Percentiles rank a stretch among this genome's conserved stretches.
phyloP scores from a whole-genome alignment of 306 rosid species.

The Quercus gilva region DNA sequence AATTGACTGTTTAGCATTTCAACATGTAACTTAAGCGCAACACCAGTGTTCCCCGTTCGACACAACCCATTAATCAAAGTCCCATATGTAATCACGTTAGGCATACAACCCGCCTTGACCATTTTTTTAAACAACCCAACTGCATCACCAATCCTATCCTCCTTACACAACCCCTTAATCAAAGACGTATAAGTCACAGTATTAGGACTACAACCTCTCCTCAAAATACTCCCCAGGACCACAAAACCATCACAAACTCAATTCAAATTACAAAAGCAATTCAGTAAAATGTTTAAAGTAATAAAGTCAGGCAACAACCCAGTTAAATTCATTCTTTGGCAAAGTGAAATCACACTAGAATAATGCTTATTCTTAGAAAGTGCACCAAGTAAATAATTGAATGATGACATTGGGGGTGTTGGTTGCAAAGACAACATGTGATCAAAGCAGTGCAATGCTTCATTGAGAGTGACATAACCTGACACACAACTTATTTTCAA shows the following conservation, averaged over 20 bases:
- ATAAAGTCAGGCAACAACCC: slow-evolving; percentile 20
- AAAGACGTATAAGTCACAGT: slow-evolving; percentile 30
- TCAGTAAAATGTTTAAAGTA: slow-evolving; percentile 35
- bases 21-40: slow-evolving; percentile 38
- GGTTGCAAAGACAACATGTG: slow-evolving; percentile 37
- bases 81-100: slow-evolving; percentile 31
- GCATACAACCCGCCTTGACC: slow-evolving; percentile 31
- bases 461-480: slow-evolving; percentile 10
- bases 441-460: slow-evolving; percentile 29
- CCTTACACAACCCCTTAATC: slow-evolving; percentile 45
- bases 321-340: slow-evolving; percentile 8
- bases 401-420: slow-evolving; percentile 30
- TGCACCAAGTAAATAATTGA: slow-evolving; percentile 35
- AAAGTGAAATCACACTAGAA: slow-evolving; percentile 29
- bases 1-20: slow-evolving; percentile 30
- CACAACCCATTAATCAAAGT: slow-evolving; percentile 46
- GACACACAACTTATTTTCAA: slow-evolving; percentile 25
- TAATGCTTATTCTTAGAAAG: slow-evolving; percentile 38
- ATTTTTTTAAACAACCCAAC: slow-evolving; percentile 26
- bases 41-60: slow-evolving; percentile 24
- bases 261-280: slow-evolving; percentile 37
- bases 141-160: slow-evolving; percentile 34
- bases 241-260: slow-evolving; percentile 29
- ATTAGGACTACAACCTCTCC: slow-evolving; percentile 34
- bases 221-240: slow-evolving; percentile 29